A percentile compares a stretch with the other conserved stretches of the same genome.
phyloP scores from a whole-genome alignment of 1,139 yeast genomes.

The Candida frijolesensis region DNA sequence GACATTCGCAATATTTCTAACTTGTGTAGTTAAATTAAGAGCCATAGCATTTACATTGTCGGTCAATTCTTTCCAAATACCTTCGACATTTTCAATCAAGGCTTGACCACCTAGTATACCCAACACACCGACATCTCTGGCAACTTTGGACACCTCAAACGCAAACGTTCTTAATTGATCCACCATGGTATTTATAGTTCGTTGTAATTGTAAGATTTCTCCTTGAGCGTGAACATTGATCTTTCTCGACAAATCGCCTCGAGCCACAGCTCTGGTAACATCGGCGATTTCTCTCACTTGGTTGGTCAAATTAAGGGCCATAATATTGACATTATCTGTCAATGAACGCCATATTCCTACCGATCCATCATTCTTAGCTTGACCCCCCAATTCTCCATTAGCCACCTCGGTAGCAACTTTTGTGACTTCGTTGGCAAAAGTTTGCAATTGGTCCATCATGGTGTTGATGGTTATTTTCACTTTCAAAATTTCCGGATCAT shows the following conservation, averaged over 20 bases:
- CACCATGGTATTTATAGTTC: conserved; percentile 84
- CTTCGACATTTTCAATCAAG: conserved; percentile 78
- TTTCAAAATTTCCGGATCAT: conserved; percentile 73
- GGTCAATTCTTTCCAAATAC: conserved; percentile 87
- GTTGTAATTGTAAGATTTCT: conserved; percentile 74
- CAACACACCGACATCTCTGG: conserved; percentile 87
- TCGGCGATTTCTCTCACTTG: conserved; percentile 87
- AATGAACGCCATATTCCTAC: conserved; percentile 86
- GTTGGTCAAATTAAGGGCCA: conserved; percentile 84
- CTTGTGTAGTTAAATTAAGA: conserved; percentile 80
- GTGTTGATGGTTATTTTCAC: conserved; percentile 82
- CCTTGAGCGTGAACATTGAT: conserved; percentile 86
- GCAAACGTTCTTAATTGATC: conserved; percentile 87
- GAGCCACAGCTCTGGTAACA: conserved; percentile 82
- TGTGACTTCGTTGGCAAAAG: conserved; percentile 81
- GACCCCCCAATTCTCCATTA: conserved; percentile 87
- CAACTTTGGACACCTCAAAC: conserved; percentile 84
- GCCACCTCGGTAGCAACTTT: conserved; percentile 89
- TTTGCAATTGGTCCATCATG: conserved; percentile 85
- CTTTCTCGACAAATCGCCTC: conserved; percentile 75
- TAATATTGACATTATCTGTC: conserved; percentile 82
- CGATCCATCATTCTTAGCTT: conserved; percentile 79
- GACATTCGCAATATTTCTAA: conserved; percentile 85
- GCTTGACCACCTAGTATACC: conserved; percentile 91
- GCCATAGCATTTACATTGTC: conserved; percentile 94